Evolutionary conservation across 306 rosid genomes (phyloP), one percentile per base, ranked within the genome.

Genomic region (Gastrolobium villosum): DNA sequence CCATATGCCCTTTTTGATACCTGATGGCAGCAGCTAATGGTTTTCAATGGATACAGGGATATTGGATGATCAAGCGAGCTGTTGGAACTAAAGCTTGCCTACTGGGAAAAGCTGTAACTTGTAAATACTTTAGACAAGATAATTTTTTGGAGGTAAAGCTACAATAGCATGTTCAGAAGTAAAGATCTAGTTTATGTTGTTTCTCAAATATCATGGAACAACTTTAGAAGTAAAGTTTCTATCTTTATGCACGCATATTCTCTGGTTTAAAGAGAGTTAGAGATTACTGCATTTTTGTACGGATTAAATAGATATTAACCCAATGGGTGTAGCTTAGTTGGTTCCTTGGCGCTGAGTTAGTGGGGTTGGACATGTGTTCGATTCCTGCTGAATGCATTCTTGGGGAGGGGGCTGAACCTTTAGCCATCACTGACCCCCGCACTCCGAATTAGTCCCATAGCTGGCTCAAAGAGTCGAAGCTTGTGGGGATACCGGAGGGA

Each of bases 31-130:
- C 37, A 55, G 41, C 79, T 82, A 59, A 73, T 72, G 41, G 11
- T 83, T 87, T 66, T 62, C 78, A 70, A 78, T 85, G 48, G 7
- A 50, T 63, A 72, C 80, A 92, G 99, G 99, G 99, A 75, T 95
- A 95, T 84, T 95, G 97, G 99, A 92, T 95, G 97, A 98, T 95
- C 85, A 95, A 95, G 87, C 88, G 99, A 70, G 99, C 99, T 46
- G 99, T 95, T 10, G 99, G 99, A 87, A 91, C 99, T 72, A 95
- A 95, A 88, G 99, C 98, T 79, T 95, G 99, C 89, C 77, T 95
- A 30, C 54, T 95, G 79, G 99, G 98, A 30, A 95, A 95, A 90
- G 98, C 99, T 43, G 88, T 95, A 50, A 88, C 91, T 30, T 95
- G 99, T 90, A 95, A 88, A 80, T 92, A 88, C 77, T 84, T 86